Evolutionary conservation across 2,329 filamentous ascomycete genomes (phyloP), one percentile per base, ranked within the genome.

Genomic region (Claviceps sp.): DNA sequence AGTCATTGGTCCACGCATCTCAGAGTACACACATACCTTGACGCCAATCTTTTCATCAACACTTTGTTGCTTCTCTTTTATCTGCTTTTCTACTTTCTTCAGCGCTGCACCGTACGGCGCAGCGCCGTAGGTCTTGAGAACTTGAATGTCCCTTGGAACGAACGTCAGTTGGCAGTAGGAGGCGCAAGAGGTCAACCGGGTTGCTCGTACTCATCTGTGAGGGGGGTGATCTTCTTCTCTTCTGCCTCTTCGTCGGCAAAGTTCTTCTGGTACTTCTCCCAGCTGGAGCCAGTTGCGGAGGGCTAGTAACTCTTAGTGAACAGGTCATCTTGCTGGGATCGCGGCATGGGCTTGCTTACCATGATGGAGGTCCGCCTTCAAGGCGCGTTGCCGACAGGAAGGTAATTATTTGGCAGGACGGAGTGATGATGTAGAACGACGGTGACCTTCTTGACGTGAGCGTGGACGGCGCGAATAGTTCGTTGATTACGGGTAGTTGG

Each of bases 221-320:
- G 76, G 59, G 93, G 93, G 55, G 89, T 91, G 67, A 98, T 98
- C 82, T 98, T 98, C 85, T 98, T 98, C 79, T 98, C 93, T 69
- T 95, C 89, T 70, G 90, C 77, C 70, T 97, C 93, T 63, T 98
- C 93, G 66, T 98, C 93, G 66, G 85, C 91, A 67, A 88, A 98
- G 67, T 84, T 90, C 79, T 97, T 96, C 75, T 87, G 81, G 78
- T 95, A 97, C 77, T 97, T 97, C 79, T 98, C 93, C 93, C 93
- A 98, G 79, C 82, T 88, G 71, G 79, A 74, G 68, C 93, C 93
- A 64, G 86, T 95, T 71, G 93, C 91, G 75, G 87, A 91, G 78
- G 90, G 90, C 90, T 96, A 81, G 50, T 54, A 24, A 44, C 20
- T 41, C 57, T 66, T 57, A 66, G 59, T 56, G 55, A 40, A 51